Evolutionary conservation across 2,329 filamentous ascomycete genomes (phyloP).

Genomic region (Colletotrichum limetticola): DNA sequence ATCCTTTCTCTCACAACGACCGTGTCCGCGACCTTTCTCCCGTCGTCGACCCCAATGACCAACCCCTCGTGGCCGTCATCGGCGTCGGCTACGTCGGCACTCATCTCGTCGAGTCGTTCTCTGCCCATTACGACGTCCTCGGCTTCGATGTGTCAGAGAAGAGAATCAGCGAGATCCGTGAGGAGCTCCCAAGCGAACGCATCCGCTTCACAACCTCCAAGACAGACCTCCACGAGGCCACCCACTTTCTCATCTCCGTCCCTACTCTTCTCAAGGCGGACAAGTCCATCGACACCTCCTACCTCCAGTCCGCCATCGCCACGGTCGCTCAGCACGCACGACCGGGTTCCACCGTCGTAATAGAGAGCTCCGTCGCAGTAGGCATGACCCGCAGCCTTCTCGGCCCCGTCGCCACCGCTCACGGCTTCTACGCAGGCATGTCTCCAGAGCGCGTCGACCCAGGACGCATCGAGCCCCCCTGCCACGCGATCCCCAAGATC

Average conservation of each 20-base stretch:
- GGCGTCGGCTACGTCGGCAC: constrained; percentile 65
- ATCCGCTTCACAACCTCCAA: constrained; percentile 48
- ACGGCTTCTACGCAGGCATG: constrained; percentile 48
- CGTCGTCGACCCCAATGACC: neutral
- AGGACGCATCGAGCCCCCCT: constrained; percentile 43
- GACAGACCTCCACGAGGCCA: constrained; percentile 45
- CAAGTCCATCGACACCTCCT: constrained; percentile 48
- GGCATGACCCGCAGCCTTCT: constrained; percentile 54
- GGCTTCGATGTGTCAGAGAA: constrained; percentile 57
- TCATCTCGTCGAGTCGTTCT: constrained; percentile 57
- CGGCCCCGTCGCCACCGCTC: constrained; percentile 43
- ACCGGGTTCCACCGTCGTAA: constrained; percentile 49
- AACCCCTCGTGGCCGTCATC: constrained; percentile 56
- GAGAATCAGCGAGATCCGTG: constrained; percentile 48
- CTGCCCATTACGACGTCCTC: constrained; percentile 50
- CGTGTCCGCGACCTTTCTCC: neutral
- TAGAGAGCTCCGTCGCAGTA: constrained; percentile 54
- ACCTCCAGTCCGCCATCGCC: constrained; percentile 47
- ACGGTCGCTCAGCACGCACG: constrained; percentile 45
- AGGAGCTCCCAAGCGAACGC: constrained; percentile 40
- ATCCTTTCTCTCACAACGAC: constrained; percentile 4
- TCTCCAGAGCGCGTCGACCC: constrained; percentile 53
- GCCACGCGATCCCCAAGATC: constrained; percentile 52
- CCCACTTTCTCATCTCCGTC: constrained; percentile 54
- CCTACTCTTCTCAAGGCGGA: constrained; percentile 51